Evolutionary conservation across 2,329 filamentous ascomycete species (phyloP).

Genomic region (Fusarium sublunatum): DNA sequence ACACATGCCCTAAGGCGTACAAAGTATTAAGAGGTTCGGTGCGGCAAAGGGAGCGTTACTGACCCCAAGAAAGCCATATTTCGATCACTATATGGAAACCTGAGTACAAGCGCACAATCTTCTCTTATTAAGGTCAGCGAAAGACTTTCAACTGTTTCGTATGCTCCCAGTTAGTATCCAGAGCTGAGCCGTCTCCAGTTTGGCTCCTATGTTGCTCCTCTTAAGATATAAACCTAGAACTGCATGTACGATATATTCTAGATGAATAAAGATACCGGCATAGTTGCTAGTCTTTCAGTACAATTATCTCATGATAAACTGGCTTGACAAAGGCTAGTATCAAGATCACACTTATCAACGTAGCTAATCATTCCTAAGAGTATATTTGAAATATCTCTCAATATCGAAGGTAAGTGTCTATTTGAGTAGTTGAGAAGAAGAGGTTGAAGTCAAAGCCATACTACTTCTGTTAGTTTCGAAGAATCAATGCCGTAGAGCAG

Average conservation of each 20-base stretch:
- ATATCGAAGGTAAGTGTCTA: neutral
- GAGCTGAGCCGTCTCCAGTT: neutral
- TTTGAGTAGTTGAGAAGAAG: neutral
- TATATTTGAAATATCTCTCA: neutral
- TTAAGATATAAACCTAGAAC: neutral
- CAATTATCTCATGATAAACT: conserved; percentile 8
- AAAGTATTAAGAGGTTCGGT: neutral
- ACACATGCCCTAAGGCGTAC: neutral
- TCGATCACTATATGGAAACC: neutral
- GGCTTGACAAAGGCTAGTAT: neutral
- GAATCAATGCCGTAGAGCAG: neutral
- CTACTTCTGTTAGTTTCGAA: neutral
- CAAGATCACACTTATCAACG: neutral
- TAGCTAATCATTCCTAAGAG: neutral
- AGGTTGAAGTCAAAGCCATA: neutral
- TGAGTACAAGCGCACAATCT: neutral
- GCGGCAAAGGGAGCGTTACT: neutral
- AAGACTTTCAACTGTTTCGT: neutral
- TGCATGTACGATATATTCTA: neutral
- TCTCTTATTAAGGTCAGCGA: neutral
- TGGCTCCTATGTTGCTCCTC: neutral
- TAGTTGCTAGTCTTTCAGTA: neutral
- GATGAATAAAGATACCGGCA: conserved; percentile 7
- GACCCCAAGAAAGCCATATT: neutral
- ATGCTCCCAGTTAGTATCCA: neutral